A percentile compares a stretch with the other conserved stretches of the same genome.
Evolutionary conservation across 2,329 filamentous ascomycete genomes (phyloP).

Genomic region (Hypocrella siamensis): DNA sequence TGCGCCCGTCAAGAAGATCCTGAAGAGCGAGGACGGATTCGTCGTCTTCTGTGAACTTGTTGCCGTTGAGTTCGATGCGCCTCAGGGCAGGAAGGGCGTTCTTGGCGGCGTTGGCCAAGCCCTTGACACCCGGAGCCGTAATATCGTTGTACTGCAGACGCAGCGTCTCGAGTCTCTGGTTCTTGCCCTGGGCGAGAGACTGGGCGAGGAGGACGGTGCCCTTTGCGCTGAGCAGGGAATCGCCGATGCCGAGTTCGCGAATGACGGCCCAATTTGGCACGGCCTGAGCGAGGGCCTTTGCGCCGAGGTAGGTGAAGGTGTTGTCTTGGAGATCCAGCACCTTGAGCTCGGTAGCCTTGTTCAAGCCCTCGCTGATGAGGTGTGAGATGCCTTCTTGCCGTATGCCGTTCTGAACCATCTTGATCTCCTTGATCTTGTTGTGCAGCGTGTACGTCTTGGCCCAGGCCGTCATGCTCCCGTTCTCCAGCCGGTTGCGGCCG

Average conservation of each 20-base stretch:
- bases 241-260: conserved; percentile 73
- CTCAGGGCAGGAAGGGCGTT: conserved; percentile 58
- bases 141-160: conserved; percentile 93
- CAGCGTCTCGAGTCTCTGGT: conserved; percentile 64
- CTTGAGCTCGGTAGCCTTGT: conserved; percentile 50
- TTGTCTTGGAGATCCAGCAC: conserved; percentile 92
- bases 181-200: conserved; percentile 59
- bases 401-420: conserved; percentile 98
- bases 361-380: conserved; percentile 65
- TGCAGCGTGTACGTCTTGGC: conserved; percentile 75
- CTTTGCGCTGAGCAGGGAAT: conserved; percentile 68
- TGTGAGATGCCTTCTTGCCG: conserved; percentile 80
- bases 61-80: conserved; percentile 88
- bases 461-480: conserved; percentile 93
- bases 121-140: conserved; percentile 56
- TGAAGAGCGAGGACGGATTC: conserved; percentile 51
- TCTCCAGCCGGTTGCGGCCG: conserved; percentile 88
- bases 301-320: conserved; percentile 76
- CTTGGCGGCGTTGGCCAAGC: conserved; percentile 52
- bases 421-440: conserved; percentile 65
- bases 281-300: conserved; percentile 61
- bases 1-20: conserved; percentile 59
- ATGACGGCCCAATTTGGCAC: conserved; percentile 60
- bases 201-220: conserved; percentile 60
- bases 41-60: conserved; percentile 85